Percentiles rank a stretch among this genome's conserved stretches.
Evolutionary conservation across 129 eudicot species (phyloP).

Genomic region (Arctium lappa): DNA sequence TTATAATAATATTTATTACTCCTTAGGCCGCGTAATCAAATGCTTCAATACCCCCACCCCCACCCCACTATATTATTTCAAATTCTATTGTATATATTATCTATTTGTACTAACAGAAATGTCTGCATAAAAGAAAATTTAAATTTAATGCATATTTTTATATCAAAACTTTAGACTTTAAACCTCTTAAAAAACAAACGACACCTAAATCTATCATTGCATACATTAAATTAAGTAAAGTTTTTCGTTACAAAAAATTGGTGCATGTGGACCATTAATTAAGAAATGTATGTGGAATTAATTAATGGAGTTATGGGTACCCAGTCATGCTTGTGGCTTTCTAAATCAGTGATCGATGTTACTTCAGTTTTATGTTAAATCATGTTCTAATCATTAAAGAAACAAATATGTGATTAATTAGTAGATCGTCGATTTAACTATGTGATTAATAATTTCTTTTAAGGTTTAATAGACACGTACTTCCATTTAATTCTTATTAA

Average conservation of each 20-base stretch:
- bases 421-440: neutral
- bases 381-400: constrained; percentile 2
- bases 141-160: too few species aligned
- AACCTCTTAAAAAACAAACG: too few species aligned
- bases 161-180: too few species aligned
- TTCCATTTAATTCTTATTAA: neutral
- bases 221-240: neutral
- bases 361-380: constrained; percentile 8
- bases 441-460: neutral
- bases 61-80: constrained; percentile 2
- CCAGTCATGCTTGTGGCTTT: constrained; percentile 1
- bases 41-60: neutral
- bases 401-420: neutral
- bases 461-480: neutral
- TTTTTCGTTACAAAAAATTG: neutral
- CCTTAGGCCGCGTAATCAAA: constrained; percentile 17
- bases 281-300: neutral
- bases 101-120: constrained; percentile 9
- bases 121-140: neutral
- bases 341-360: neutral
- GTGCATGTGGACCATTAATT: neutral
- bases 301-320: neutral
- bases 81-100: constrained; percentile 1
- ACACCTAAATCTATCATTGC: neutral
- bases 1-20: neutral